Conservation (phyloP, 1,139 yeast species). For the Debaryomyces nepalensis region DNA sequence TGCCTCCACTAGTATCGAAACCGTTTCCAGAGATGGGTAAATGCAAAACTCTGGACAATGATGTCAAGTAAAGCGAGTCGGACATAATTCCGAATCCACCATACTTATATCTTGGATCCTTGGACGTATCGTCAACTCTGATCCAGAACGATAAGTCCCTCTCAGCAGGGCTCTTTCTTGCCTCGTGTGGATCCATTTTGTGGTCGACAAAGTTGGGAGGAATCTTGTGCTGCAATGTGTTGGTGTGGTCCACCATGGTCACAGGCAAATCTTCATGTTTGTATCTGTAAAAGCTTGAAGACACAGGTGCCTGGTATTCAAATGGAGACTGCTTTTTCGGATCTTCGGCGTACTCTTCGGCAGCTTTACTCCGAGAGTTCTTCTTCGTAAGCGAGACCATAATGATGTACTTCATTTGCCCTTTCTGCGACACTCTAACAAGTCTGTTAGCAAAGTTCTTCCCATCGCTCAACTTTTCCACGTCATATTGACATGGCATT, state of each 20-base stretch:
- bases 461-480: slow-evolving; percentile 39
- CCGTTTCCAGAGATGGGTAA: slow-evolving; percentile 26
- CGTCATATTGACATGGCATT: slow-evolving; percentile 33
- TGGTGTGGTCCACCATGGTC: slow-evolving; percentile 23
- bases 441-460: slow-evolving; percentile 39
- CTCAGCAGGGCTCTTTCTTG: slow-evolving; percentile 32
- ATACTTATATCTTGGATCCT: slow-evolving; percentile 26
- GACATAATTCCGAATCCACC: slow-evolving; percentile 35
- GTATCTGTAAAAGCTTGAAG: slow-evolving; percentile 31
- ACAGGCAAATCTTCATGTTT: slow-evolving; percentile 29
- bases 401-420: slow-evolving; percentile 35
- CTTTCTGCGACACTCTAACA: slow-evolving; percentile 35
- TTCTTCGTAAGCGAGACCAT: slow-evolving; percentile 40
- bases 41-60: slow-evolving; percentile 35
- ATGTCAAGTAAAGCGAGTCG: slow-evolving; percentile 42
- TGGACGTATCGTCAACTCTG: slow-evolving; percentile 30
- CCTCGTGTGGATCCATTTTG: slow-evolving; percentile 22
- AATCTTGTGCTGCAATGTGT: slow-evolving; percentile 32
- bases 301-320: slow-evolving; percentile 39
- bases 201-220: slow-evolving; percentile 32
- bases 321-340: slow-evolving; percentile 30
- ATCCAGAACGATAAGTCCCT: slow-evolving; percentile 40
- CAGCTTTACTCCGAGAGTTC: slow-evolving; percentile 27
- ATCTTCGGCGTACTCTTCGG: slow-evolving; percentile 22
- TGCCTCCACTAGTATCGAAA: slow-evolving; percentile 25